Evolutionary conservation across 2,329 filamentous ascomycete species (phyloP).

Genomic region (Arachnomyces sp.): DNA sequence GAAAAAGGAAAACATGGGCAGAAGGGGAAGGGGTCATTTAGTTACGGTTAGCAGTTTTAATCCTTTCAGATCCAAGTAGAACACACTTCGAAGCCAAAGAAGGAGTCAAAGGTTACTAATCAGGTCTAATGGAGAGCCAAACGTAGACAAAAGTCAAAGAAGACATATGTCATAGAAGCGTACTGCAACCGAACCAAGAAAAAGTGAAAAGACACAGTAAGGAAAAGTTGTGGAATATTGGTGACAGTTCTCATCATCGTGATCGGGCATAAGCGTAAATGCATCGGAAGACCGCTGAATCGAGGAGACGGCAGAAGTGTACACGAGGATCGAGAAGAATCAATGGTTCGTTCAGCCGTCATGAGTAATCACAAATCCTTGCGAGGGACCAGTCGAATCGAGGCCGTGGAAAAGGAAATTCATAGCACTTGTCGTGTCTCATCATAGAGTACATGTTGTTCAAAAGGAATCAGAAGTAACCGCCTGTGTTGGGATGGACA

Average conservation of each 20-base stretch:
- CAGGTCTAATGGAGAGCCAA: constrained; percentile 17
- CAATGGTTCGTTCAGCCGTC: too few species aligned
- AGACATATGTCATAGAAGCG: constrained; percentile 15
- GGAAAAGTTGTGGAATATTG: not conserved
- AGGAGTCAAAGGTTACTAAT: constrained; percentile 11
- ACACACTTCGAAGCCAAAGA: constrained; percentile 5
- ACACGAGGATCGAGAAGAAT: too few species aligned
- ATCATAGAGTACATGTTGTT: too few species aligned
- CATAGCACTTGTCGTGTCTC: constrained; percentile 2
- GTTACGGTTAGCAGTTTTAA: too few species aligned
- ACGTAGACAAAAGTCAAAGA: constrained; percentile 6
- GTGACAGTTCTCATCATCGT: too few species aligned
- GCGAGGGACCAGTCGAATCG: too few species aligned
- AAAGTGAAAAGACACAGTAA: constrained; percentile 10
- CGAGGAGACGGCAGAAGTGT: too few species aligned
- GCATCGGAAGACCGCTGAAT: not conserved
- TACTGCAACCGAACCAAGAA: too few species aligned
- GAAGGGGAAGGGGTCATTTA: constrained; percentile 9
- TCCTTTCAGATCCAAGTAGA: not conserved
- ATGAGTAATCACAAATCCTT: too few species aligned
- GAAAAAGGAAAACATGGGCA: constrained; percentile 13
- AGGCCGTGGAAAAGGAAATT: too few species aligned
- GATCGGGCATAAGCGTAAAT: constrained; percentile 1
- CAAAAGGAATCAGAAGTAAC: constrained; percentile 25
- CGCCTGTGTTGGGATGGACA: constrained; percentile 18